Evolutionary conservation across 495 filamentous ascomycete species (phyloP), one percentile per base, ranked within the genome.

Genomic region (Podospora pseudopauciseta): DNA sequence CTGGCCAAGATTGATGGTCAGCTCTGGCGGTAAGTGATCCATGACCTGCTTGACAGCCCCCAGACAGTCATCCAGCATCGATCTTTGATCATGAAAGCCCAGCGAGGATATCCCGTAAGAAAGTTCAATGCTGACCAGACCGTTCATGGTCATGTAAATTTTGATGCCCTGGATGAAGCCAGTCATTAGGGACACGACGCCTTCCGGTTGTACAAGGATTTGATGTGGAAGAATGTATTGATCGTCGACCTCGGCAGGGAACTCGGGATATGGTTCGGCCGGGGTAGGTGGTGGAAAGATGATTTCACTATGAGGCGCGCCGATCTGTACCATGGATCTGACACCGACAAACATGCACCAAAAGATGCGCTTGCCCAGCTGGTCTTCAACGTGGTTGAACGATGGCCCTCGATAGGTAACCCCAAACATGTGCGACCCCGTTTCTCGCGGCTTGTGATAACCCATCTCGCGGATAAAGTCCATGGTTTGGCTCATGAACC

Each of bases 171-270:
- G 83, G 69, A 91, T 94, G 81, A 94, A 96, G 0, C 89, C 93
- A 1, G 87, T 84, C 7, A 94, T 75, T 7, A 85, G 79, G 0
- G 92, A 90, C 0, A 91, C 76, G 15, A 82, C 78, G 6, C 82
- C 85, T 13, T 84, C 73, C 3, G 91, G 89, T 70, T 94, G 92
- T 2, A 79, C 79, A 32, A 87, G 80, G 60, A 90, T 82, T 66
- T 90, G 85, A 2, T 84, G 83, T 0, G 86, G 69, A 63, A 85
- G 87, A 60, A 97, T 88, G 67, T 84, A 93, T 34, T 89, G 86
- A 71, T 97, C 92, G 72, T 97, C 93, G 3, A 93, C 81, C 68
- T 94, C 92, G 4, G 86, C 73, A 0, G 93, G 93, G 2, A 92
- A 78, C n/a, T 91, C 91, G 1, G 93, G 92, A 75, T 94, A 93